Conservation (phyloP, 495 filamentous ascomycete genomes). For the Aspergillus diversus region DNA sequence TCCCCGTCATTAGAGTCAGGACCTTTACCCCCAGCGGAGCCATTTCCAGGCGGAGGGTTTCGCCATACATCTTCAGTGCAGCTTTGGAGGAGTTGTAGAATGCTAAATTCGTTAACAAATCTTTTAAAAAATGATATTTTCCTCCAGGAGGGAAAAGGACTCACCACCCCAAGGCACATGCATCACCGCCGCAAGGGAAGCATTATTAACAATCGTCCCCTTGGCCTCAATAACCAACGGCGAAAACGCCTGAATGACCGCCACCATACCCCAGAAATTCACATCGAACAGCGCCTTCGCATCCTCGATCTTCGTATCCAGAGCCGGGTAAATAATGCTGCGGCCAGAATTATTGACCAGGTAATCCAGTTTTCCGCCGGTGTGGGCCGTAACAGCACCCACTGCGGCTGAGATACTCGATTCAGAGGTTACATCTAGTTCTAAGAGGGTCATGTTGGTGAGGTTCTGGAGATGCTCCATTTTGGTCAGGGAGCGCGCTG, state of each 20-base stretch:
- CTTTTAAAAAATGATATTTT: slow-evolving; percentile 52
- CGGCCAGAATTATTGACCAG: slow-evolving; percentile 71
- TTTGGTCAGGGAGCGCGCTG: slow-evolving; percentile 36
- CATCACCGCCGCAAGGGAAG: slow-evolving; percentile 47
- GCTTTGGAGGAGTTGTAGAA: slow-evolving; percentile 59
- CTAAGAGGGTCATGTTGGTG: slow-evolving; percentile 19
- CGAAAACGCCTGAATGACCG: slow-evolving; percentile 57
- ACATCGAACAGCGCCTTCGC: slow-evolving; percentile 61
- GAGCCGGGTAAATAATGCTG: slow-evolving; percentile 52
- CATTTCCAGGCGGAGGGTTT: slow-evolving; percentile 57
- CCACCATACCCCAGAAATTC: slow-evolving; percentile 64
- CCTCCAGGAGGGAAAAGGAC: too few species aligned
- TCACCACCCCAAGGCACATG: slow-evolving; percentile 15
- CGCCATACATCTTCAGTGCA: slow-evolving; percentile 52
- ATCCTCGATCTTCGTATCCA: slow-evolving; percentile 54
- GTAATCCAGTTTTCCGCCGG: slow-evolving; percentile 61
- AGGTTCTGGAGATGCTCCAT: slow-evolving; percentile 30
- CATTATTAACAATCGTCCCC: slow-evolving; percentile 58
- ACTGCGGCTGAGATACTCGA: slow-evolving; percentile 25
- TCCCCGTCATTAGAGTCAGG: slow-evolving; percentile 42
- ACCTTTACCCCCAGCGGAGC: slow-evolving; percentile 58
- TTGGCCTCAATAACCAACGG: slow-evolving; percentile 54
- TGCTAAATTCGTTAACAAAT: slow-evolving; percentile 15
- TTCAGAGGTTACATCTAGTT: slow-evolving; percentile 27
- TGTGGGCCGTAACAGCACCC: slow-evolving; percentile 57